Evolutionary conservation across 2,329 filamentous ascomycete genomes (phyloP).

Genomic region (Allantophomopsis lycopodina): DNA sequence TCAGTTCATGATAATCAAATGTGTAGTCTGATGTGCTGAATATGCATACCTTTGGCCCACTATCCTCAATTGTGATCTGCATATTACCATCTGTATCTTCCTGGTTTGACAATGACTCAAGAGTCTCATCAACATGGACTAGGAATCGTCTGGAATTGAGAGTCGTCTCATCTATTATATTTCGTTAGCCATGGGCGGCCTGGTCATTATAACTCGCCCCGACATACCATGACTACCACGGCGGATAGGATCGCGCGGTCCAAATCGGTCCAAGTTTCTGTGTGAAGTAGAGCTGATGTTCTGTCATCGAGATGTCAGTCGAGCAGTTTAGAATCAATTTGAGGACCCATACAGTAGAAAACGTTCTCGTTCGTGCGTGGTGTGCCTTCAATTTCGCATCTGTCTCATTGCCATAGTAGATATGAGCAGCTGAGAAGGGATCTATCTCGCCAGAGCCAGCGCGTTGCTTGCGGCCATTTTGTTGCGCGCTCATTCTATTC

Average conservation of each 20-base stretch:
- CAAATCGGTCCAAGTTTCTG: conserved; percentile 6
- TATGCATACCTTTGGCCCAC: conserved; percentile 64
- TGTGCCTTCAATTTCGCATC: conserved; percentile 10
- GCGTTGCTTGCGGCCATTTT: conserved; percentile 3
- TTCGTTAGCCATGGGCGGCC: conserved; percentile 4
- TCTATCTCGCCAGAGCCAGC: conserved; percentile 13
- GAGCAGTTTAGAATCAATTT: too few species aligned
- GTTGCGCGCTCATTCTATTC: too few species aligned
- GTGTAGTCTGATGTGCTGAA: too few species aligned
- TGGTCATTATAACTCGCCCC: background rate
- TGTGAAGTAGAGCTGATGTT: conserved; percentile 8
- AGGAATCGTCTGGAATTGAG: conserved; percentile 65
- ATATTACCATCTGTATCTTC: conserved; percentile 92
- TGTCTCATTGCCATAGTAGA: conserved; percentile 14
- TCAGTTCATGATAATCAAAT: background rate
- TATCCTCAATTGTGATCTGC: conserved; percentile 96
- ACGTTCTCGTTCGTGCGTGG: conserved; percentile 15
- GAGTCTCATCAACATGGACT: conserved; percentile 72
- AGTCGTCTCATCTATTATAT: conserved; percentile 53
- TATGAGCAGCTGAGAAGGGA: conserved; percentile 14
- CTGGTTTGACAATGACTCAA: conserved; percentile 64
- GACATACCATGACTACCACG: conserved; percentile 18
- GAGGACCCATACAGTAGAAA: conserved; percentile 12
- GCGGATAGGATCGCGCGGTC: conserved; percentile 11
- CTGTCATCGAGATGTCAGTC: conserved; percentile 3